These are phyloP conservation scores for Fonsecaea pugnacius DNA, from an alignment of 2,329 filamentous ascomycete species.

Conservation along the genomic window DNA sequence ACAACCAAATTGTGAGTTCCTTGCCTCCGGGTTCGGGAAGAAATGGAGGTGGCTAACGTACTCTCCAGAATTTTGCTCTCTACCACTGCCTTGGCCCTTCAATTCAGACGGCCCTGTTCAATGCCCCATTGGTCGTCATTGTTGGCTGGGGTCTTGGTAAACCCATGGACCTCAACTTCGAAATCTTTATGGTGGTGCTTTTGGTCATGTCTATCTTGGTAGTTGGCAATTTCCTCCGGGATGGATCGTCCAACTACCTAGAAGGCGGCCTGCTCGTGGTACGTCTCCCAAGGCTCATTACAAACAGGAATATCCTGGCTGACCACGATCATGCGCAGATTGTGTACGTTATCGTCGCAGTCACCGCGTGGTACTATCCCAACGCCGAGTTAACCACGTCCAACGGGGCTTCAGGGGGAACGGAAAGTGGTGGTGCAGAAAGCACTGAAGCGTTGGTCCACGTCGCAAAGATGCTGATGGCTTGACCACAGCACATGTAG, in stretches of 20 bases:
- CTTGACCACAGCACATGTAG: conserved; percentile 8
- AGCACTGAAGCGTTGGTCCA: conserved; percentile 23
- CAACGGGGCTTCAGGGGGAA: conserved; percentile 24
- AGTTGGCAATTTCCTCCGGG: conserved; percentile 83
- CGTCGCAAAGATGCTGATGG: conserved; percentile 26
- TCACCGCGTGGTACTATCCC: conserved; percentile 66
- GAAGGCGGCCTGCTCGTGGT: conserved; percentile 81
- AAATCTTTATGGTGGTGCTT: conserved; percentile 81
- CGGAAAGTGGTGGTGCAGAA: conserved; percentile 17
- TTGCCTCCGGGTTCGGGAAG: background rate
- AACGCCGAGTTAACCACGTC: conserved; percentile 46
- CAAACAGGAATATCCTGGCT: background rate
- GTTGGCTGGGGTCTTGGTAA: conserved; percentile 78
- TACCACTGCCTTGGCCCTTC: conserved; percentile 85
- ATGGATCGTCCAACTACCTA: conserved; percentile 88
- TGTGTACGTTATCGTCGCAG: conserved; percentile 66
- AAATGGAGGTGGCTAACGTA: conserved; percentile 8
- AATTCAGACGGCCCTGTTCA: conserved; percentile 87
- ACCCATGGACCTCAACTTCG: conserved; percentile 78
- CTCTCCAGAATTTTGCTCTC: conserved; percentile 71
- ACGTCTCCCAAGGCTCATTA: conserved; percentile 6
- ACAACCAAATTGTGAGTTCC: conserved; percentile 59
- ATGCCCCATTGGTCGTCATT: conserved; percentile 79
- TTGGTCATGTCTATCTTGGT: conserved; percentile 83
- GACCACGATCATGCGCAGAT: conserved; percentile 33